Evolutionary conservation across 2,329 filamentous ascomycete genomes (phyloP), one percentile per base, ranked within the genome.

Genomic region (Camptophora hylomeconis): DNA sequence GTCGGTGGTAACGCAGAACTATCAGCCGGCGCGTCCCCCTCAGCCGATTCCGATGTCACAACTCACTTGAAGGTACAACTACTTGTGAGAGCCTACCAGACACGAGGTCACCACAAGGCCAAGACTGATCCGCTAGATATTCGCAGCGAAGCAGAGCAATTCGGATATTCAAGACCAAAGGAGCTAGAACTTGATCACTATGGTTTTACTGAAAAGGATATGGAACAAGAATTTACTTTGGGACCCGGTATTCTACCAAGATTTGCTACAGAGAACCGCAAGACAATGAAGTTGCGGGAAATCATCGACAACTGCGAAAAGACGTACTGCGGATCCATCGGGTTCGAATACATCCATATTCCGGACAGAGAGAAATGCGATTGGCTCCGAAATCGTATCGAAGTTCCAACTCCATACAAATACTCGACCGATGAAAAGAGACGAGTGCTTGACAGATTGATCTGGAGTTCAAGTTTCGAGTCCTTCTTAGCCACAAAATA

Each of bases 41-140:
- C 32, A 10, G 66, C 77, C 42, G 80, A 80, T 44, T 75, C 80
- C 36, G 81, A 95, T 52, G 72, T 95, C 48, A 84, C 80, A 47
- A 93, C 93, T 60, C 89, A 98, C 59, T 67, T 98, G 58, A 98
- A 95, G 66, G 89, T 98, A 30, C 89, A 98, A 67, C 72, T 98
- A 32, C 71, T 98, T 20, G 86, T 94, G 38, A 83, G 89, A 57
- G 89, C 89, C 32, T 98, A 98, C 64, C 89, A 98, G 67, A 84
- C 89, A 42, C 80, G 89, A 47, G 89, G 89, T 44, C 89, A 98
- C 60, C 86, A 95, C 72, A 95, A 94, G 67, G 87, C 89, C 44
- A 83, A 86, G 57, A 93, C 94, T 46, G 89, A 98, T 52, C 89
- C 89, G 38, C 73, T 98, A 32, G 83, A 84, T 41, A 98, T 98